These are phyloP conservation scores for Ophiorrhiza pumila DNA, from an alignment of 257 asterid species.

Conservation along the genomic window DNA sequence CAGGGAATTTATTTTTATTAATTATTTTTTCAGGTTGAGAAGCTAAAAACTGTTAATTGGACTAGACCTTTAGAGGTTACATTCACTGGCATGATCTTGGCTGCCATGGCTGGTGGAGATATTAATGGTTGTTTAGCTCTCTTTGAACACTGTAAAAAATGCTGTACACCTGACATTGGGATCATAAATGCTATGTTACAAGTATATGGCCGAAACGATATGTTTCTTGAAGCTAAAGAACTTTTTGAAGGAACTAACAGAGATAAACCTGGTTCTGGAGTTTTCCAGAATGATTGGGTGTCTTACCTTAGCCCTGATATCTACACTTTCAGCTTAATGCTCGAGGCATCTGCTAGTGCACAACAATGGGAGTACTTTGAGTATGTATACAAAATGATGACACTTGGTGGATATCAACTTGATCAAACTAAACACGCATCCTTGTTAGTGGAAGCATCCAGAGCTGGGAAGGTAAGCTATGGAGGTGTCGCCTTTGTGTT, in stretches of 20 bases:
- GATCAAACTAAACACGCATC: constrained; percentile 50
- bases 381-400: constrained; percentile 73
- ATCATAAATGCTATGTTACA: constrained; percentile 78
- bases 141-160: constrained; percentile 59
- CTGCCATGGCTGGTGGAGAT: constrained; percentile 86
- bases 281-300: constrained; percentile 12
- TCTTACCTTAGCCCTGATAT: constrained; percentile 47
- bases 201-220: constrained; percentile 66
- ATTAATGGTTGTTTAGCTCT: constrained; percentile 55
- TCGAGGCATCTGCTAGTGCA: constrained; percentile 77
- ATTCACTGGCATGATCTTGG: constrained; percentile 78
- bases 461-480: constrained; percentile 73
- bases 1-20: constrained; percentile 8
- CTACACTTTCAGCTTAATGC: constrained; percentile 72
- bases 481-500: not conserved
- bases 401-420: constrained; percentile 50
- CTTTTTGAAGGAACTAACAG: constrained; percentile 60
- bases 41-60: constrained; percentile 43
- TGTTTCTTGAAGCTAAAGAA: constrained; percentile 81
- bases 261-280: constrained; percentile 29
- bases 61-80: constrained; percentile 67
- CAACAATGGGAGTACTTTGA: constrained; percentile 94
- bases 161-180: constrained; percentile 60
- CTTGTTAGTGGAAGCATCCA: constrained; percentile 66
- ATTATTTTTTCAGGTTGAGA: constrained; percentile 55